Base-by-base conservation (phyloP, 208 protist genomes). In the Acanthamoeba triangularis region DNA sequence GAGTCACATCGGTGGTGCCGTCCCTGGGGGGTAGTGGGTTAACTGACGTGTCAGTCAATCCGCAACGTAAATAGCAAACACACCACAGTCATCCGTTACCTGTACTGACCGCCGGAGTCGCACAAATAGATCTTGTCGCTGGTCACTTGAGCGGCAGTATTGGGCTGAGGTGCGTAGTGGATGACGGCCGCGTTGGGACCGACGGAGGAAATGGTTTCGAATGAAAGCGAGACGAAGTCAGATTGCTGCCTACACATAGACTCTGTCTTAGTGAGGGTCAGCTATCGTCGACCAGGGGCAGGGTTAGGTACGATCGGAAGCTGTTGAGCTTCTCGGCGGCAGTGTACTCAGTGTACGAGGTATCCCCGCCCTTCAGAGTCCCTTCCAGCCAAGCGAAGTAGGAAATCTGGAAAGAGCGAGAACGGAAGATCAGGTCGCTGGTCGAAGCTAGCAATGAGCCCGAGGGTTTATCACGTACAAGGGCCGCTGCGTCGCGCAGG, bases 1-100 rank as follows among this genome's bases (percentile, higher is more conserved):
- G 98, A 3, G 99, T 99, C 25, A 99, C 98, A 95, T 99, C 99
- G 5, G 99, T 99, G 14, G 99, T 99, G 92, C 99, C 99, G 54
- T 98, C 97, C 28, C 93, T 93, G 37, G 61, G 61, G 11, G 8
- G 61, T 30, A 69, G n/a, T 30, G 14, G 11, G 56, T 28, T 3
- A 28, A 16, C 56, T 14, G 56, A 18, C 18, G 11, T 61, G n/a
- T n/a, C n/a, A n/a, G n/a, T 63, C 11, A 1, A 8, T 63, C 3
- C 56, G 20, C 1, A 28, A 18, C 25, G 13, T 28, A 28, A 63
- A 63, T 16, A 63, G 52, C 52, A 59, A 7, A 59, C 11, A 47
- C 44, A 47, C 41, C 41, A 1, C 13, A 10, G 5, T 2, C 44
- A 10, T 10, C 13, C 44, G 7, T 25, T 72, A 91, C 20, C 72